Conservation (phyloP, 208 protist species). For the Tritrichomonas foetus region DNA sequence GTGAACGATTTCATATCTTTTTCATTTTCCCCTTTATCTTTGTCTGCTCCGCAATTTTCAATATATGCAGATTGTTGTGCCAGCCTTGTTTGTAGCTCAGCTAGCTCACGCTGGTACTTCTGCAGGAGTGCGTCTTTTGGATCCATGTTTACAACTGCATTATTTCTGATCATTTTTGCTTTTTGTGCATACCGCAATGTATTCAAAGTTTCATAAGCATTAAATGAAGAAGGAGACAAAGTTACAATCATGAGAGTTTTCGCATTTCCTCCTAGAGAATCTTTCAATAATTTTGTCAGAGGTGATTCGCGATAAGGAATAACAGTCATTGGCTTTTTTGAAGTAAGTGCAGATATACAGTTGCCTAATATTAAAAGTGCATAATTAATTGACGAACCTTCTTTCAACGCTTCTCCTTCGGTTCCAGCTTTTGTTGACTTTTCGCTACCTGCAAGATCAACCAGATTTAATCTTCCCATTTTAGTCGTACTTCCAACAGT, state of each 20-base stretch:
- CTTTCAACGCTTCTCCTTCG: background rate
- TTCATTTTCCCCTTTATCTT: too few relatives aligned
- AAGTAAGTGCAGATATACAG: constrained; percentile 16
- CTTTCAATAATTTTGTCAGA: constrained; percentile 62
- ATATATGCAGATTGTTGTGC: too few relatives aligned
- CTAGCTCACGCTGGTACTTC: too few relatives aligned
- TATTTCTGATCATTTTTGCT: constrained; percentile 46
- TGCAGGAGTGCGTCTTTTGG: too few relatives aligned
- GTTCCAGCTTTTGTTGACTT: constrained; percentile 66
- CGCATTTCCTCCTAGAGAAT: constrained; percentile 66
- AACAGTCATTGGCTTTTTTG: constrained; percentile 38
- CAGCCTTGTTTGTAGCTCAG: too few relatives aligned
- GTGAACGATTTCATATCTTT: too few relatives aligned
- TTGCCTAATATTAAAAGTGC: constrained; percentile 21
- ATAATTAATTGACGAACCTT: constrained; percentile 47
- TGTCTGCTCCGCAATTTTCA: too few relatives aligned
- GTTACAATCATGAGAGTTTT: constrained; percentile 64
- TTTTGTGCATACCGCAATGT: constrained; percentile 43
- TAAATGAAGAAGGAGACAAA: constrained; percentile 57
- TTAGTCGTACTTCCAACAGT: background rate
- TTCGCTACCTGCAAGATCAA: constrained; percentile 80
- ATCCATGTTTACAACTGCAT: constrained; percentile 39
- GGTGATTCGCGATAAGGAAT: constrained; percentile 66
- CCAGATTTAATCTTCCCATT: constrained; percentile 66
- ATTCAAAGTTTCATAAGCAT: constrained; percentile 60